Evolutionary conservation across 1,284 basidiomycete species (phyloP).

Genomic region (Cyathus pygmaeus): DNA sequence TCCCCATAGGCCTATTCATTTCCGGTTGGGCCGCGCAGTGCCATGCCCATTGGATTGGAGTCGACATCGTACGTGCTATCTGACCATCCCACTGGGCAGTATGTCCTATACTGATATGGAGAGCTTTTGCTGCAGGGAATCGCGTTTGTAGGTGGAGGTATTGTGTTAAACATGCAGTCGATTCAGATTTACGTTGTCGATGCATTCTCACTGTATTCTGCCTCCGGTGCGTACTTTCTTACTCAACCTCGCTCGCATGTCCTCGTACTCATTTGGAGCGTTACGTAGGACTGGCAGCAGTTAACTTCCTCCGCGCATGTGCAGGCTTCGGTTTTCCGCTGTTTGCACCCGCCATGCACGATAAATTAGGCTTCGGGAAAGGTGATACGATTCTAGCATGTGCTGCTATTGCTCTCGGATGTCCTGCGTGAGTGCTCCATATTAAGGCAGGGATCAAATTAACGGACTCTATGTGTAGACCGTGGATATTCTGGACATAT

Average conservation of each 20-base stretch:
- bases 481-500: slow-evolving; percentile 1
- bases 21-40: neutral
- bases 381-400: slow-evolving; percentile 62
- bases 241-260: slow-evolving; percentile 28
- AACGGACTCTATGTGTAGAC: neutral
- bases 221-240: neutral
- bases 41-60: neutral
- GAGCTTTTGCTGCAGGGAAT: neutral
- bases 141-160: slow-evolving; percentile 50
- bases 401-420: slow-evolving; percentile 58
- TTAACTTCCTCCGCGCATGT: slow-evolving; percentile 54
- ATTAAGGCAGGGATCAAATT: neutral
- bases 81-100: neutral
- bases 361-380: slow-evolving; percentile 61
- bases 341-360: slow-evolving; percentile 65
- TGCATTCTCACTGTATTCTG: slow-evolving; percentile 56
- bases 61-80: neutral
- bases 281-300: slow-evolving; percentile 55
- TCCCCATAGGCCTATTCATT: neutral
- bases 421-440: slow-evolving; percentile 57
- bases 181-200: slow-evolving; percentile 66
- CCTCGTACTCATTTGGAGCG: neutral
- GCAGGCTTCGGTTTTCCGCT: slow-evolving; percentile 56
- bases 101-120: neutral
- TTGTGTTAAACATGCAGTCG: slow-evolving; percentile 55